Evolutionary conservation across 2,329 filamentous ascomycete genomes (phyloP), one percentile per base, ranked within the genome.

Genomic region (Sclerotinia borealis): DNA sequence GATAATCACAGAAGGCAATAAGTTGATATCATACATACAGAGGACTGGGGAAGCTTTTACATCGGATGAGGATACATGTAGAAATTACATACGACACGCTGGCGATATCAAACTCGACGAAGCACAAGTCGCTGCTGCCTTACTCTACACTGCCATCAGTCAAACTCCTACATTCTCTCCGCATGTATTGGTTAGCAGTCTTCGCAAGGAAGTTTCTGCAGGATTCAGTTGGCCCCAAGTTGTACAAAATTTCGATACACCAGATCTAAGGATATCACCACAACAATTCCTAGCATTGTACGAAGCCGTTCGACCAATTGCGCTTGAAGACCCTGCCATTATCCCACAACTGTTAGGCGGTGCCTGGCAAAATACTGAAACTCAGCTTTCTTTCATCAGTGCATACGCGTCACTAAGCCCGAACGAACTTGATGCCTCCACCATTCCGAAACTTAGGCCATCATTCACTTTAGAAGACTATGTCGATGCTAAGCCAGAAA

Each of bases 341-440:
- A 89, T 99, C 50, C 92, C 97, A 74, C 83, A 83, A 45, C 80
- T 99, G 27, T 98, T 95, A 93, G 93, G 93, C 64, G 93, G 93
- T 9, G 71, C 85, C 66, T 99, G 96, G 93, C 86, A 88, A 66
- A 85, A 96, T 69, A 85, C 89, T 17, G 87, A 96, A 66, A 91
- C 95, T 0, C 93, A 98, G 68, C 79, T 99, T 41, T 96, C 93
- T n/a, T 97, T 98, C 74, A 85, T 98, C 61, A 89, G 89, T 67
- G 92, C 92, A 22, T 97, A 93, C 74, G 82, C 93, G 27, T 90
- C 90, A 4, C 83, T 93, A 63, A 85, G 84, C 15, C 83, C 88
- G 0, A 85, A 91, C 34, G 85, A 93, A 71, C 82, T 96, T 31
- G 92, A 98, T 74, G 89, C 91, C 3, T 89, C 87, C 15, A 90